Evolutionary conservation across 805 yeast species (phyloP), one percentile per base, ranked within the genome.

Genomic region (Spathaspora passalidarum): DNA sequence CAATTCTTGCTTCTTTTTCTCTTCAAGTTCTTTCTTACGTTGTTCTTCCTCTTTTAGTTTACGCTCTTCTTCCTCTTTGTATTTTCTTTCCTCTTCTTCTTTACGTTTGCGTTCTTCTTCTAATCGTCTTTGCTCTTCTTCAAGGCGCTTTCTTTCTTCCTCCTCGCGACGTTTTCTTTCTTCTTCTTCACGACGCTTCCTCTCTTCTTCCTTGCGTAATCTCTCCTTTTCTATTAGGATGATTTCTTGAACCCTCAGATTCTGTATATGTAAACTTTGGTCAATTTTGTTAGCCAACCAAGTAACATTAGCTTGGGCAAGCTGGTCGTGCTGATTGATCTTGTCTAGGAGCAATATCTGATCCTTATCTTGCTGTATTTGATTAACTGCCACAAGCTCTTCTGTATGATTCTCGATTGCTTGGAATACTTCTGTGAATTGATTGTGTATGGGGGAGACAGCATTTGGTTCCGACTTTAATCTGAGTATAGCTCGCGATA

Each of bases 391-490:
- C 17, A 43, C 16, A 10, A 42, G 9, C 6, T 39, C 37, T 10
- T 13, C 18, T 2, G 42, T 32, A 35, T 44, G 36, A 4, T 39
- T 32, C 7, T 45, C 32, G 32, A 48, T 48, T 16, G 46, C 9
- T 40, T 46, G 20, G 41, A 39, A 26, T 45, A 52, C 20, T 51
- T 20, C n/a, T 54, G 58, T 37, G 52, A 59, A 38, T 50, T 54
- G 14, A 45, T 48, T 14, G 65, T 63, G 16, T 59, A 46, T n/a
- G 61, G 65, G 47, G 59, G 59, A 17, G 56, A 50, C 64, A 60
- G n/a, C 16, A 23, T 9, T 8, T 17, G 13, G 36, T 14, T n/a
- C 8, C 5, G 19, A 16, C 20, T 11, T 35, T n/a, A n/a, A n/a
- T n/a, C n/a, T n/a, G n/a, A n/a, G n/a, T n/a, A n/a, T n/a, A 7